These are phyloP conservation scores for Tetracentron sinense DNA, from an alignment of 164 flowering plant genomes.

Conservation along the genomic window DNA sequence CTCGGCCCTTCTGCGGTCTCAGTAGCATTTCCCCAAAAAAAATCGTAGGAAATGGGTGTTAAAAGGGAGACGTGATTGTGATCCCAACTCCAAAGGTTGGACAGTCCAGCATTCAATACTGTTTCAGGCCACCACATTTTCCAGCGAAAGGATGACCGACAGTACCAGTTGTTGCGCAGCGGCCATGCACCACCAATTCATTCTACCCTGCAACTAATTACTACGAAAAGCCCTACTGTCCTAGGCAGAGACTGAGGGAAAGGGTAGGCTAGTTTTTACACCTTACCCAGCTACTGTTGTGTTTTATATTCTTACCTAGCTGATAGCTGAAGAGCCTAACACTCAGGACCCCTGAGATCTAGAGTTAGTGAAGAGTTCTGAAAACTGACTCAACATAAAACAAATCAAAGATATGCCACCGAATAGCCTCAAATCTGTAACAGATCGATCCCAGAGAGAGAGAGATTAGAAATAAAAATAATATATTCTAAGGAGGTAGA, in stretches of 20 bases:
- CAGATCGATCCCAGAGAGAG: too few species aligned
- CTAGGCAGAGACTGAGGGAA: constrained; percentile 8
- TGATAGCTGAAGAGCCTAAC: constrained; percentile 26
- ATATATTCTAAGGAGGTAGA: too few species aligned
- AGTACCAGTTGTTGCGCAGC: too few species aligned
- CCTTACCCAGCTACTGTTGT: constrained; percentile 11
- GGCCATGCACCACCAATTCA: too few species aligned
- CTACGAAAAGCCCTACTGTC: constrained; percentile 30
- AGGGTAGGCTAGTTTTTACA: constrained; percentile 6
- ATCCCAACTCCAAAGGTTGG: constrained; percentile 9
- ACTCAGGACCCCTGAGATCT: constrained; percentile 28
- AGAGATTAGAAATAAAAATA: too few species aligned
- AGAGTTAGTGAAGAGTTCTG: constrained; percentile 31
- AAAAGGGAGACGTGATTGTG: too few species aligned
- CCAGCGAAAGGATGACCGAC: too few species aligned
- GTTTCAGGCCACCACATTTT: constrained; percentile 45
- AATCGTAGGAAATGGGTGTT: too few species aligned
- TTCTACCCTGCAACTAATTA: constrained; percentile 30
- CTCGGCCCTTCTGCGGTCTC: too few species aligned
- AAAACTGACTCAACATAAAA: constrained; percentile 30
- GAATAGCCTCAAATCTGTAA: constrained; percentile 27
- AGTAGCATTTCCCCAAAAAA: too few species aligned
- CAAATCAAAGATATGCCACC: constrained; percentile 40
- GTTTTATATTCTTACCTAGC: constrained; percentile 19
- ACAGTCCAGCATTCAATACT: constrained; percentile 29